These are phyloP conservation scores for Flaveria brownii DNA, from an alignment of 129 eudicot species.

Conservation along the genomic window DNA sequence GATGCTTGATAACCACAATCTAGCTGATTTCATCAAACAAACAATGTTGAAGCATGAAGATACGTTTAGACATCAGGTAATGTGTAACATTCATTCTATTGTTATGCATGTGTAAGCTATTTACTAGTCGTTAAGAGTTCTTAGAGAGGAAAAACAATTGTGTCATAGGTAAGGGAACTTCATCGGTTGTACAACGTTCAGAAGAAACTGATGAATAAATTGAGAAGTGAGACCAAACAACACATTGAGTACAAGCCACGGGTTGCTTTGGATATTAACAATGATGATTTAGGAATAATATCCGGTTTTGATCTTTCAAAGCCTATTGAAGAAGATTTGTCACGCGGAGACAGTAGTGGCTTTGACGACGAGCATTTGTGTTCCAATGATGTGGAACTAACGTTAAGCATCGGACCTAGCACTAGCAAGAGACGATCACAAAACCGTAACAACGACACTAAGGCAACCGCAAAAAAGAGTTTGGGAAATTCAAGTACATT, in stretches of 20 bases:
- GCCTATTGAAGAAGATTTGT: conserved; percentile 34
- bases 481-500: conserved; percentile 35
- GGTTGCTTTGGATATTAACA: conserved; percentile 17
- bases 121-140: background rate
- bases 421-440: conserved; percentile 33
- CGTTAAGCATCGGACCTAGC: conserved; percentile 58
- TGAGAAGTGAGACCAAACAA: conserved; percentile 32
- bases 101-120: background rate
- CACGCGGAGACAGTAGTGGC: conserved; percentile 34
- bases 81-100: conserved; percentile 15
- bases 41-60: conserved; percentile 71
- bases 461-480: conserved; percentile 29
- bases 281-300: conserved; percentile 33
- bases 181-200: conserved; percentile 63
- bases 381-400: conserved; percentile 52
- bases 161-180: conserved; percentile 65
- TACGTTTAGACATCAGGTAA: conserved; percentile 65
- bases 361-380: conserved; percentile 16
- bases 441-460: conserved; percentile 4
- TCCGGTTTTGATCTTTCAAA: conserved; percentile 47
- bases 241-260: background rate
- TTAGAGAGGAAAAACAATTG: background rate
- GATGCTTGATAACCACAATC: conserved; percentile 39
- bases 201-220: conserved; percentile 49
- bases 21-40: conserved; percentile 47